phyloP scores from a whole-genome alignment of 1,284 basidiomycete genomes.

The Macrocybe sp. region DNA sequence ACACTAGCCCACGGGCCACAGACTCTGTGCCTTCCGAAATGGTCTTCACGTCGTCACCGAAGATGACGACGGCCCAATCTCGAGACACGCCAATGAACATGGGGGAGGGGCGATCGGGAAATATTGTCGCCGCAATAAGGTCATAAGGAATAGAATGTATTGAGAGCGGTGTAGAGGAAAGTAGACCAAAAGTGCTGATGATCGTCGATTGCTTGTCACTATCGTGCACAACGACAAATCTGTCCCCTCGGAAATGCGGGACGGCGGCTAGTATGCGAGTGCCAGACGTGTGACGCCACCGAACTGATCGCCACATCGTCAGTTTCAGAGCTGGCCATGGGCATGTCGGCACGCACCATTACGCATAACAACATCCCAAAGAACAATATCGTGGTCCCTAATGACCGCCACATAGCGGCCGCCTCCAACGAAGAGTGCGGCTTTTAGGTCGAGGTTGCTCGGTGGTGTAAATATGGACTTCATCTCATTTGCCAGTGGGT shows the following conservation, averaged over 20 bases:
- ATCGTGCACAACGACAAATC: constrained; percentile 52
- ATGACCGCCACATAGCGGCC: constrained; percentile 61
- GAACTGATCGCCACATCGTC: constrained; percentile 35
- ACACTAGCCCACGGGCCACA: constrained; percentile 21
- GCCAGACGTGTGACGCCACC: constrained; percentile 48
- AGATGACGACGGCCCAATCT: constrained; percentile 55
- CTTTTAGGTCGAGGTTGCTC: constrained; percentile 38
- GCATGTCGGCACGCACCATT: constrained; percentile 44
- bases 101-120: constrained; percentile 36
- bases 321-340: not conserved
- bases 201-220: constrained; percentile 30
- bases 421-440: constrained; percentile 61
- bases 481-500: constrained; percentile 65
- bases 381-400: constrained; percentile 47
- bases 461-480: constrained; percentile 60
- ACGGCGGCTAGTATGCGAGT: constrained; percentile 40
- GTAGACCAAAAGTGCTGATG: constrained; percentile 44
- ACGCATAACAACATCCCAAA: constrained; percentile 81
- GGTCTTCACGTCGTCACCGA: constrained; percentile 51
- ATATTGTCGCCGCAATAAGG: constrained; percentile 47
- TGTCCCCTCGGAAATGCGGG: constrained; percentile 51
- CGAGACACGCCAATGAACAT: constrained; percentile 64
- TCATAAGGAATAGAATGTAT: constrained; percentile 53
- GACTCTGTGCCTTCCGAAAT: constrained; percentile 41
- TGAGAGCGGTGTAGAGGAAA: constrained; percentile 38